Conservation (phyloP, 1,139 yeast species). For the Tardiomyces blankii region DNA sequence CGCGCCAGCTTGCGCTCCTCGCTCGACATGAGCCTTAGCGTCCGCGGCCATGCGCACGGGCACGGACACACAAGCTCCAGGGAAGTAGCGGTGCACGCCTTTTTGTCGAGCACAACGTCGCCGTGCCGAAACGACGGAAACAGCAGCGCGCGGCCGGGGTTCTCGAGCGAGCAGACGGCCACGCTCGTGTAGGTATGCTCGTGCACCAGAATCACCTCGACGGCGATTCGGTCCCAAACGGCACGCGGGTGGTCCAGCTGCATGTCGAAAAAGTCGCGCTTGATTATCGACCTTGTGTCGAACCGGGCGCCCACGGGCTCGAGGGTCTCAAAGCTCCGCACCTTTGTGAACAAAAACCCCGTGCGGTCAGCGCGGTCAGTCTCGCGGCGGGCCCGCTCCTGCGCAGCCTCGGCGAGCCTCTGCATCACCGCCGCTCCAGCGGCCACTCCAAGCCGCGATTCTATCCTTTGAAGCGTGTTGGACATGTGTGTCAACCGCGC, state of each 20-base stretch:
- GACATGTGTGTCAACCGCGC: not conserved
- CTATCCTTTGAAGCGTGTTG: not conserved
- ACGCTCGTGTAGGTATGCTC: constrained; percentile 16
- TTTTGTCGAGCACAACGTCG: constrained; percentile 17
- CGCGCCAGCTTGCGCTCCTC: constrained; percentile 23
- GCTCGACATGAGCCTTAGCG: constrained; percentile 15
- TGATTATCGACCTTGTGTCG: constrained; percentile 19
- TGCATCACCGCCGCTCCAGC: constrained; percentile 10
- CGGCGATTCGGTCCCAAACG: constrained; percentile 14
- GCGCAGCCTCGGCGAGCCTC: constrained; percentile 12
- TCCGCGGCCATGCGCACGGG: constrained; percentile 14
- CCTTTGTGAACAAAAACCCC: constrained; percentile 19
- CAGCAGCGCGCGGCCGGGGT: constrained; percentile 26
- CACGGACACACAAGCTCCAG: constrained; percentile 12
- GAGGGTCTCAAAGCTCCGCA: constrained; percentile 19
- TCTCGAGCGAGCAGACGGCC: constrained; percentile 26
- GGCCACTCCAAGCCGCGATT: not conserved
- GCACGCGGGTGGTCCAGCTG: constrained; percentile 19
- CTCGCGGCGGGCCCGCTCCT: constrained; percentile 14
- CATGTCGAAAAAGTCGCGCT: constrained; percentile 25
- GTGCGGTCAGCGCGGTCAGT: constrained; percentile 12
- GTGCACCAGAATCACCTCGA: constrained; percentile 19
- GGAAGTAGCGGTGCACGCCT: constrained; percentile 5
- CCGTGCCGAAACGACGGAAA: constrained; percentile 25
- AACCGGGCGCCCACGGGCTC: constrained; percentile 21